phyloP scores from a whole-genome alignment of 768 basidiomycete genomes.

The Solioccasus polychromus region DNA sequence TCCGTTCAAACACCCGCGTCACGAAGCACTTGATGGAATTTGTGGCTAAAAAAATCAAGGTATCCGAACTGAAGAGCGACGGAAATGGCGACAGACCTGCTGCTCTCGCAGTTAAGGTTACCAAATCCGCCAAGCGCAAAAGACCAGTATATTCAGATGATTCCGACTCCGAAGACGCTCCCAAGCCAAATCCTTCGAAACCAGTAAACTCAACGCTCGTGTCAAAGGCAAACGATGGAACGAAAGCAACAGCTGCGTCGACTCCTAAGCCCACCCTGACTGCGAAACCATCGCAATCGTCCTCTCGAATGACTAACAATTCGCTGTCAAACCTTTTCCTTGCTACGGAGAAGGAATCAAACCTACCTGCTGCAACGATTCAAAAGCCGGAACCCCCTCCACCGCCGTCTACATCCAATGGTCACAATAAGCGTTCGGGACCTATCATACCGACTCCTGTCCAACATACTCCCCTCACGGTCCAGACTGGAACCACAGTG shows the following conservation, averaged over 20 bases:
- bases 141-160: conserved; percentile 23
- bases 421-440: neutral
- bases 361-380: neutral
- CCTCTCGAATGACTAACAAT: conserved; percentile 19
- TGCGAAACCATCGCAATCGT: conserved; percentile 2
- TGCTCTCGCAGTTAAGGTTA: conserved; percentile 6
- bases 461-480: neutral
- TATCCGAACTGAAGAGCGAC: conserved; percentile 31
- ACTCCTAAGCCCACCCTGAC: neutral
- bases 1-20: conserved; percentile 39
- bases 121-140: conserved; percentile 27
- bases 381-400: neutral
- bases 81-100: conserved; percentile 33
- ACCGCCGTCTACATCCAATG: neutral
- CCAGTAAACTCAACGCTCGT: neutral
- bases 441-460: neutral
- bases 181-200: conserved; percentile 18
- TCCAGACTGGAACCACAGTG: conserved; percentile 12
- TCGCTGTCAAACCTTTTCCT: conserved; percentile 13
- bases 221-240: conserved; percentile 7
- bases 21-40: conserved; percentile 33
- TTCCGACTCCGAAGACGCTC: conserved; percentile 15
- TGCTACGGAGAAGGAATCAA: neutral
- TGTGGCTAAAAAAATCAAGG: conserved; percentile 30
- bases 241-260: neutral